Evolutionary conservation across 1,284 basidiomycete species (phyloP).

Genomic region (Apiotrichum sp.): DNA sequence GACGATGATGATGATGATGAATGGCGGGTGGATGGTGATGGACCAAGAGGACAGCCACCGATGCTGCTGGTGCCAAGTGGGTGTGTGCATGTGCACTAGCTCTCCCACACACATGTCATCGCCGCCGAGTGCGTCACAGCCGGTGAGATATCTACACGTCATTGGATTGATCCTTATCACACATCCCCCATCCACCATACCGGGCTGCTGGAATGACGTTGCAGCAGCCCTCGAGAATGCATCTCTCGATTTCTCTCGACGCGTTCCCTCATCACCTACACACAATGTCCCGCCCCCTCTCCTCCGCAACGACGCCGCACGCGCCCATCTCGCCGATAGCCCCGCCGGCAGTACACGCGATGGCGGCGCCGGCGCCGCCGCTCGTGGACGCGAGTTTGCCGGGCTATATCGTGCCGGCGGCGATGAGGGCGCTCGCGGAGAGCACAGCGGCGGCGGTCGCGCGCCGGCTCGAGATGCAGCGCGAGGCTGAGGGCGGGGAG

Average conservation of each 20-base stretch:
- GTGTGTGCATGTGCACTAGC: no score
- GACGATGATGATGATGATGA: no score
- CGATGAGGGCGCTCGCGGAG: conserved; percentile 62
- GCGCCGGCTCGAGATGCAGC: conserved; percentile 30
- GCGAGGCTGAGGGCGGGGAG: conserved; percentile 18
- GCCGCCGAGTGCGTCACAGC: no score
- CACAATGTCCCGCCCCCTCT: conserved; percentile 24
- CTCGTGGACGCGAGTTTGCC: conserved; percentile 68
- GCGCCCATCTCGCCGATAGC: conserved; percentile 31
- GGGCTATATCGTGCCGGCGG: conserved; percentile 77
- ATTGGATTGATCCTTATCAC: no score
- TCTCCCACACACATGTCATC: no score
- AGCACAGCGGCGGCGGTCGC: conserved; percentile 65
- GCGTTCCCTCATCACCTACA: neutral
- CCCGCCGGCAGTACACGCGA: conserved; percentile 34
- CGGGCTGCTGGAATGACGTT: no score
- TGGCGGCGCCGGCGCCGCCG: conserved; percentile 42
- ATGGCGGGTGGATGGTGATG: no score
- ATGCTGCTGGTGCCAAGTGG: no score
- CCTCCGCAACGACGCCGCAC: conserved; percentile 28
- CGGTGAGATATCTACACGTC: no score
- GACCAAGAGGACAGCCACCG: no score
- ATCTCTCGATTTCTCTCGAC: neutral
- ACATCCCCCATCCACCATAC: no score
- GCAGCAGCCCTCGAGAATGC: no score